Evolutionary conservation across 148 eudicot species (phyloP), one percentile per base, ranked within the genome.

Genomic region (Drosera capensis): DNA sequence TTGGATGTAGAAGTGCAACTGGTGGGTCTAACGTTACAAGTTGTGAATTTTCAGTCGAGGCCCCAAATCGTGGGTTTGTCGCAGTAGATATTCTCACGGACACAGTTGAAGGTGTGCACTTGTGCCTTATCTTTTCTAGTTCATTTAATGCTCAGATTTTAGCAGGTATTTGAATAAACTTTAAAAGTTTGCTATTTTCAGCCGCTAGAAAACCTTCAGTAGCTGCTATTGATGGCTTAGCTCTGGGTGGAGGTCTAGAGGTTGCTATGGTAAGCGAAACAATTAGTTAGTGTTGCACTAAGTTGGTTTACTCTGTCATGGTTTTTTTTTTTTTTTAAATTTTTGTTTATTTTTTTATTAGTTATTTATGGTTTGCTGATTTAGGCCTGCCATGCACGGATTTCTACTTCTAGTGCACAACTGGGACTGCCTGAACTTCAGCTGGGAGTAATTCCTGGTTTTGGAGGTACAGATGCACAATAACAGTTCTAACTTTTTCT

Each of bases 401-500:
- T 90, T 66, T 73, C 82, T 58, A 80, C 97, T 51, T 56, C 95
- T 44, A 67, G 52, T 68, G 94, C 93, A 44, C 94, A 84, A 63
- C 65, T 90, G 67, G 97, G 97, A 45, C 73, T 90, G 42, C 97
- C 97, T 24, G 97, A 90, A 68, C 83, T 90, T 73, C 92, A 78
- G 74, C 79, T 90, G 40, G 97, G 97, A 40, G 24, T 90, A 54
- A 64, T 90, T 47, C 97, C 97, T 31, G 97, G 97, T 41, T 84
- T 84, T 67, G 97, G 97, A 84, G 97, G 97, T 90, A 80, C 17
- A n/a, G n/a, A n/a, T n/a, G n/a, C n/a, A n/a, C n/a, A n/a, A n/a
- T n/a, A n/a, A n/a, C n/a, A n/a, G n/a, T n/a, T n/a, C n/a, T n/a
- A n/a, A n/a, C n/a, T n/a, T n/a, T n/a, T n/a, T n/a, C n/a, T n/a